Conservation (phyloP, 1,284 basidiomycete genomes). For the Earliella scabrosa region DNA sequence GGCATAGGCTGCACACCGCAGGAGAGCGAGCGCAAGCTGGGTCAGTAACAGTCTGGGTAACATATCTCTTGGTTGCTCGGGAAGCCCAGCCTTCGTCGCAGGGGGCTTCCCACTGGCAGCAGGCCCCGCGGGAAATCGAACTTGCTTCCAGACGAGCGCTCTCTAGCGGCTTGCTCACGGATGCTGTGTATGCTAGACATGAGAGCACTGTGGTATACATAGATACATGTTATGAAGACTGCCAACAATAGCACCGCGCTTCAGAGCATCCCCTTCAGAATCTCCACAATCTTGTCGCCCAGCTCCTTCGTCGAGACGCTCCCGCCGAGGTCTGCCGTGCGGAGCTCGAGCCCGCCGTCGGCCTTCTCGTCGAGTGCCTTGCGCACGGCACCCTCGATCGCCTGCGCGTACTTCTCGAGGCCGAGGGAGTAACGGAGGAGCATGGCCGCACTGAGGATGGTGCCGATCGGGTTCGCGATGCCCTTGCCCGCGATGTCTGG, state of each 20-base stretch:
- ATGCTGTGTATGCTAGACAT: not conserved
- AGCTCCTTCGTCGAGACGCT: slow-evolving; percentile 76
- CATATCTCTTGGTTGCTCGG: not conserved
- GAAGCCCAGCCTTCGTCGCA: too few relatives aligned
- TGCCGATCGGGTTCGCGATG: slow-evolving; percentile 97
- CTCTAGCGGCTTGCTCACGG: too few relatives aligned
- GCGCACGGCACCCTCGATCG: slow-evolving; percentile 88
- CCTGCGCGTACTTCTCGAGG: slow-evolving; percentile 79
- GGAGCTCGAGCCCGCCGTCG: slow-evolving; percentile 77
- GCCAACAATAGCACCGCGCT: not conserved
- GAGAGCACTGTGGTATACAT: not conserved
- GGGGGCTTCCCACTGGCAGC: too few relatives aligned
- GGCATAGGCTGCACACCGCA: not conserved
- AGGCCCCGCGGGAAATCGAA: too few relatives aligned
- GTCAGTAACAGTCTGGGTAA: not conserved
- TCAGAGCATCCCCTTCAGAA: slow-evolving; percentile 68
- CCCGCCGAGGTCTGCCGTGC: slow-evolving; percentile 92
- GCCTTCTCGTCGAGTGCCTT: slow-evolving; percentile 83
- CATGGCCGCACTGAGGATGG: slow-evolving; percentile 96
- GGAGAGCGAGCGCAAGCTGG: not conserved
- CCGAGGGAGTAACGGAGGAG: slow-evolving; percentile 95
- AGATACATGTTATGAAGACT: not conserved
- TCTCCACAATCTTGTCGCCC: slow-evolving; percentile 85
- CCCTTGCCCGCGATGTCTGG: slow-evolving; percentile 96
- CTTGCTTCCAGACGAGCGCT: too few relatives aligned